Base-by-base conservation (phyloP, 306 rosid genomes). In the Benincasa hispida region DNA sequence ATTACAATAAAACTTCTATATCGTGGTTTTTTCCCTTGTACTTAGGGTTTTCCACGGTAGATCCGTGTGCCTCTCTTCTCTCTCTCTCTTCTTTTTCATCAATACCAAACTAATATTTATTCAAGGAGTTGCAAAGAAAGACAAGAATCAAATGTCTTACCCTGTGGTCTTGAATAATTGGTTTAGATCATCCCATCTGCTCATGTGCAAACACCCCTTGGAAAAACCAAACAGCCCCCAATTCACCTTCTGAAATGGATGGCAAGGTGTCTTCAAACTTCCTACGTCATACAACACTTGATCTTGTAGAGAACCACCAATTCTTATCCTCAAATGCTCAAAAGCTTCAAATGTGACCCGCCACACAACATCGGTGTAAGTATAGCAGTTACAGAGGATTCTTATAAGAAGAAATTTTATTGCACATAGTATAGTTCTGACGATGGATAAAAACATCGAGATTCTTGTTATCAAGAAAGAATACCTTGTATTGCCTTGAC, bases 291-390 rank as follows among this genome's bases (percentile, higher is more conserved):
- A 94, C 87, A 90, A 42, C 66, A 94, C 93, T 81, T 78, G 96
- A 77, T 94, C 97, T 92, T 94, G 96, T 87, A 94, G 83, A 63
- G 99, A 90, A 57, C 99, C 99, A 79, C 99, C 99, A 53, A 92
- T 65, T 87, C 99, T 87, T 85, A 94, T 87, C 88, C 97, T 92
- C 88, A 94, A 84, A 74, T 85, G 97, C 85, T 87, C 79, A 84
- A 94, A 82, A 77, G 96, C 99, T 94, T 72, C 88, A 83, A 77
- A 78, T 27, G 35, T 47, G 41, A 27, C 37, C 75, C 75, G 8
- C 42, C 58, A 70, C 51, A 25, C 39, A 48, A 12, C 41, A 70
- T 47, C 76, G 27, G 18, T 48, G 35, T 18, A 48, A 70, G 76
- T 70, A 25, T 25, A 27, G 41, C 75, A 70, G 39, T 21, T 47